A percentile compares a stretch with the other conserved stretches of the same genome.
phyloP scores from a whole-genome alignment of 176 grass and related monocot genomes.

The Triticum dicoccoides region DNA sequence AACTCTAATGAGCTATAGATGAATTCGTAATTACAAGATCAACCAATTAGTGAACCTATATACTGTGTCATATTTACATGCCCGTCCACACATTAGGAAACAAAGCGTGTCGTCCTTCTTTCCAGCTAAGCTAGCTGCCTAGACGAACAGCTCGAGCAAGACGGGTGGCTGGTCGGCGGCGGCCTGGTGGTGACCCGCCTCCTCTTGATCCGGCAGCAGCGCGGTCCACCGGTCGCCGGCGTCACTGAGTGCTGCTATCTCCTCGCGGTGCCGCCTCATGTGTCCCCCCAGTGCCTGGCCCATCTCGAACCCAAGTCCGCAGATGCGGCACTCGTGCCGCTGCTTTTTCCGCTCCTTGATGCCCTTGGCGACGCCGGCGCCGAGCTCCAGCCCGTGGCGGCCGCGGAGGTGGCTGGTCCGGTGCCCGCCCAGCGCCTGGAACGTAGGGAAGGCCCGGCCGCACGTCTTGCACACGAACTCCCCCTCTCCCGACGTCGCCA shows the following conservation, averaged over 20 bases:
- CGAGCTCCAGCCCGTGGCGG: conserved; percentile 34
- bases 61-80: no score
- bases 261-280: conserved; percentile 59
- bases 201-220: neutral
- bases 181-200: neutral
- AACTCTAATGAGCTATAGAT: no score
- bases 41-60: no score
- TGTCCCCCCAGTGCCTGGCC: conserved; percentile 65
- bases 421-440: conserved; percentile 69
- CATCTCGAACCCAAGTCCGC: conserved; percentile 40
- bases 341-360: no score
- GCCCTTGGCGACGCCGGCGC: conserved; percentile 19
- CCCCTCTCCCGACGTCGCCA: neutral
- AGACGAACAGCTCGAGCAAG: neutral
- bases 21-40: no score
- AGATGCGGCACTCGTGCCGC: no score
- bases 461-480: conserved; percentile 60
- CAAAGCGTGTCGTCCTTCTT: no score
- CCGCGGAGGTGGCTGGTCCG: conserved; percentile 27
- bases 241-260: neutral
- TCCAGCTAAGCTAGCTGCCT: neutral
- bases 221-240: neutral
- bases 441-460: conserved; percentile 41
- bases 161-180: neutral
- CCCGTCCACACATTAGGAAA: no score